These are phyloP conservation scores for Lactifluus pinguis DNA, from an alignment of 768 basidiomycete species.

Conservation along the genomic window DNA sequence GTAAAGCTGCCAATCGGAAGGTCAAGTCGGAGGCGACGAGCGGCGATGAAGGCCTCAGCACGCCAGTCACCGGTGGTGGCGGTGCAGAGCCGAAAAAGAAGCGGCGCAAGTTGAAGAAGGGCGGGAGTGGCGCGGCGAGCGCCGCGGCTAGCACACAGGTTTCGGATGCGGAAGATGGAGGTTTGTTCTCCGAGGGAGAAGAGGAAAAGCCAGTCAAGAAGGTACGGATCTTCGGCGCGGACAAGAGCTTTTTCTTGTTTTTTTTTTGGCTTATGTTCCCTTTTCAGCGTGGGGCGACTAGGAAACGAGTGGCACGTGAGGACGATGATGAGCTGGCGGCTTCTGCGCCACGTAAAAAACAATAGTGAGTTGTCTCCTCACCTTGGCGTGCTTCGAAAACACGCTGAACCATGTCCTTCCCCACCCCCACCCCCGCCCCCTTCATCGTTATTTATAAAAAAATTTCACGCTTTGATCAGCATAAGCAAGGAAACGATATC, in stretches of 20 bases:
- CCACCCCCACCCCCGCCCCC: too few relatives aligned
- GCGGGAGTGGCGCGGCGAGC: constrained; percentile 32
- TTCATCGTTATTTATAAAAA: neutral
- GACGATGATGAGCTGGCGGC: constrained; percentile 60
- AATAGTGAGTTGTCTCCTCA: constrained; percentile 43
- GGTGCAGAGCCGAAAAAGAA: constrained; percentile 49
- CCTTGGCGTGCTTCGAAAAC: neutral
- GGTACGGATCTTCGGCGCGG: constrained; percentile 31
- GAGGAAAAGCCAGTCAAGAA: constrained; percentile 59
- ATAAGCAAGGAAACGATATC: constrained; percentile 86
- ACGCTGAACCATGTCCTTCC: neutral
- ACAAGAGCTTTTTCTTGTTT: neutral
- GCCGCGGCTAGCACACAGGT: constrained; percentile 33
- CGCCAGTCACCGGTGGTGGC: constrained; percentile 25
- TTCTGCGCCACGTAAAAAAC: constrained; percentile 62
- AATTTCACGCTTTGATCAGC: constrained; percentile 31
- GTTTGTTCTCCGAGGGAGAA: constrained; percentile 64
- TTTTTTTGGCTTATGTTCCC: neutral
- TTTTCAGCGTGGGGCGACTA: constrained; percentile 33
- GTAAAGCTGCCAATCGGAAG: constrained; percentile 43
- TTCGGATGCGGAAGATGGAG: constrained; percentile 54
- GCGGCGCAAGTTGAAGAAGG: constrained; percentile 60
- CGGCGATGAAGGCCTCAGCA: constrained; percentile 37
- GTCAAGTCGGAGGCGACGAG: constrained; percentile 32
- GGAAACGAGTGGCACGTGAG: constrained; percentile 71